Conservation (phyloP, 2,329 filamentous ascomycete species). For the Botrytis medusae region DNA sequence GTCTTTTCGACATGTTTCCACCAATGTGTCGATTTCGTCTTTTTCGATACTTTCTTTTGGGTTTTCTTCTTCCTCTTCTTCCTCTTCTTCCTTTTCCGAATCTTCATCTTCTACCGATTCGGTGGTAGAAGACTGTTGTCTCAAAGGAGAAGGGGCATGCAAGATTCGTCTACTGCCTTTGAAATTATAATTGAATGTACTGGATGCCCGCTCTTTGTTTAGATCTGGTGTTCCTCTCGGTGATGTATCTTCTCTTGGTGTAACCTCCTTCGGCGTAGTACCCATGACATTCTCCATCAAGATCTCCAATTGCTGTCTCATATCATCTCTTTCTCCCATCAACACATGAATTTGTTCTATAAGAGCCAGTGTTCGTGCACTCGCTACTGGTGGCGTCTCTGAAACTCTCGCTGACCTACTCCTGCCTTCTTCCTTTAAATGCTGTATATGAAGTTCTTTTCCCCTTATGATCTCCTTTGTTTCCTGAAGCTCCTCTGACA, state of each 20-base stretch:
- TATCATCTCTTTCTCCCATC: not conserved
- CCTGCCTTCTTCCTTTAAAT: not conserved
- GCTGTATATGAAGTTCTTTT: not conserved
- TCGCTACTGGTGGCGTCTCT: not conserved
- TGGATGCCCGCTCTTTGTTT: not conserved
- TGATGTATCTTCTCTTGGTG: not conserved
- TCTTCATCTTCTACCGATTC: not conserved
- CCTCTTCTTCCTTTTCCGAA: not conserved
- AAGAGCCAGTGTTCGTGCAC: not conserved
- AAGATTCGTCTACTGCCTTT: not conserved
- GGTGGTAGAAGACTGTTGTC: not conserved
- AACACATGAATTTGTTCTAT: not conserved
- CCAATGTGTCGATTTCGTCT: not conserved
- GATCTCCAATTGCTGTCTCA: conserved; percentile 9
- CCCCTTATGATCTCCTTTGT: not conserved
- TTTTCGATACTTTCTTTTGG: conserved; percentile 4
- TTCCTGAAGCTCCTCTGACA: not conserved
- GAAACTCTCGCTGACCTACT: not conserved
- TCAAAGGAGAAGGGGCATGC: conserved; percentile 8
- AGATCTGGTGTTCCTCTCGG: not conserved
- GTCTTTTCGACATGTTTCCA: not conserved
- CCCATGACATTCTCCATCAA: conserved; percentile 13
- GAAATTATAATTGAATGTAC: not conserved
- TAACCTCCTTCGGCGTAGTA: not conserved
- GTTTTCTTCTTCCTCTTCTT: not conserved